Percentiles rank a stretch among this genome's conserved stretches.
phyloP scores from a whole-genome alignment of 23 red algal genomes.

The Gracilaria caudata region DNA sequence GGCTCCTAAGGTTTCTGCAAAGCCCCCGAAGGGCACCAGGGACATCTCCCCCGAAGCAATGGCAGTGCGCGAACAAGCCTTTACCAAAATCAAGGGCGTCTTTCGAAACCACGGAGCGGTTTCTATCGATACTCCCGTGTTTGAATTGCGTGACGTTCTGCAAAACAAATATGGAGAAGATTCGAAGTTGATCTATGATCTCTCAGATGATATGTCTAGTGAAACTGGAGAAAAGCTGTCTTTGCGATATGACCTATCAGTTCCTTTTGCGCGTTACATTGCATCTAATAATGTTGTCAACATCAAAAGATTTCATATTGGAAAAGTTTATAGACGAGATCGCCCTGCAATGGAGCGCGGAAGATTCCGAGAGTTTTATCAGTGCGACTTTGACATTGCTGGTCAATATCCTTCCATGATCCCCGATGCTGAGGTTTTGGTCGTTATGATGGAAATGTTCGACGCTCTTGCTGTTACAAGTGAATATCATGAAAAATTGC shows the following conservation, averaged over 20 bases:
- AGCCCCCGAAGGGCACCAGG: constrained; percentile 95
- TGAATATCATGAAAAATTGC: constrained; percentile 55
- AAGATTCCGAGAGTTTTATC: constrained; percentile 98
- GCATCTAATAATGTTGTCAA: constrained; percentile 87
- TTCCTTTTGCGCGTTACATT: constrained; percentile 95
- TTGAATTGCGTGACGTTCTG: constrained; percentile 92
- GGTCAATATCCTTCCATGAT: constrained; percentile 91
- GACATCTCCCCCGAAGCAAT: constrained; percentile 91
- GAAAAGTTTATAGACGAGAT: constrained; percentile 95
- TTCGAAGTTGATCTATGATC: constrained; percentile 98
- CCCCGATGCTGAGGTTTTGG: constrained; percentile 85
- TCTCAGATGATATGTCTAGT: constrained; percentile 86
- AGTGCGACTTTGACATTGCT: constrained; percentile 99
- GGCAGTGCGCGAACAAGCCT: constrained; percentile 88
- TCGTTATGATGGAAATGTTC: constrained; percentile 94
- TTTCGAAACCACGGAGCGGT: constrained; percentile 97
- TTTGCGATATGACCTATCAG: constrained; percentile 95
- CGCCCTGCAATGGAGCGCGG: constrained; percentile 94
- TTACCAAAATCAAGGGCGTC: constrained; percentile 76
- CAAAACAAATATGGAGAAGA: constrained; percentile 99
- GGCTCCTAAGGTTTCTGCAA: constrained; percentile 76
- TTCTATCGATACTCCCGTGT: constrained; percentile 98
- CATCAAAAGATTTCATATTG: constrained; percentile 97
- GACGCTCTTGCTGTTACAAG: constrained; percentile 73
- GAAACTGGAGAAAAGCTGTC: constrained; percentile 94